Base-by-base conservation (phyloP, 2,329 filamentous ascomycete species). In the Paracoccidioides brasiliensis region DNA sequence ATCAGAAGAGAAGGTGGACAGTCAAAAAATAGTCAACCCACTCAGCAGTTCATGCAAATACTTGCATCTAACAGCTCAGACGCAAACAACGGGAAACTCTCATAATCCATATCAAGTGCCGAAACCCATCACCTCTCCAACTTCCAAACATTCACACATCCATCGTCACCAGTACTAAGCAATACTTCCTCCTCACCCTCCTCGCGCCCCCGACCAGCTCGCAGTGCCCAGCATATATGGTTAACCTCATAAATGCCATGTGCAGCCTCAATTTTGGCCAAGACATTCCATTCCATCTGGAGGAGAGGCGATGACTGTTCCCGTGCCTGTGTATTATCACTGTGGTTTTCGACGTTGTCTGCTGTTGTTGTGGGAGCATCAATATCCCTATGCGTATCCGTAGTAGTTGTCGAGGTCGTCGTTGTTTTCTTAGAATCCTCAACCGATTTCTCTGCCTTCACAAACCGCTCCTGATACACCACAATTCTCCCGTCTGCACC, bases 191-290 rank as follows among this genome's bases (percentile, higher is more conserved):
- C 88, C 30, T 80, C 78, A n/a, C 61, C 59, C 15, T 37, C 52
- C 32, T 52, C 38, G 3, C 35, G 41, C 77, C 60, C 62, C 43
- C 66, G 76, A 67, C 95, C 90, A 56, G 82, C 86, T 56, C 90
- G 78, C 63, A 79, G 81, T 61, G 89, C 90, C 93, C 93, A 98
- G 1, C 81, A 83, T 51, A 93, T 80, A 70, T 96, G 90, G 65
- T 98, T 98, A 60, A 97, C 79, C 72, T 98, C 93, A 66, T 91
- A 96, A 2, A 94, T 88, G 0, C 89, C 90, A 68, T 98, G 93
- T 2, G 85, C 88, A 38, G 84, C 84, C 50, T 84, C 77, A 1
- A 86, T 67, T n/a, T 80, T 79, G 0, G 82, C 81, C 14, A 95
- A 66, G 3, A 91, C 71, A 5, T 77, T 76, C 93, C 93, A 97